These are phyloP conservation scores for Kodamaea laetipori DNA, from an alignment of 805 yeast genomes.

Conservation along the genomic window DNA sequence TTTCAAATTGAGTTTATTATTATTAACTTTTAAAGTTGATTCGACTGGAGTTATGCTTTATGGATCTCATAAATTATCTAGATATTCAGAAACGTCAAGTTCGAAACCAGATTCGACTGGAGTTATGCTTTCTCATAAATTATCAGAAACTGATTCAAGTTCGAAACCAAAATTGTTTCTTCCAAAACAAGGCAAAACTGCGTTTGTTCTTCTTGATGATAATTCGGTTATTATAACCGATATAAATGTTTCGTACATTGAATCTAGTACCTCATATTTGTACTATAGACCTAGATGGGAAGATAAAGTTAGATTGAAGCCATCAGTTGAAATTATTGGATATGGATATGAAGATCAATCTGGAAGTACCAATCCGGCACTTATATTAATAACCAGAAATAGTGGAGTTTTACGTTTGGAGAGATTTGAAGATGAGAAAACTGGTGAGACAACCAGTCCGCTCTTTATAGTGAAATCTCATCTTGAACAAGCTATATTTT, in stretches of 20 bases:
- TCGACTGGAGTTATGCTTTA: conserved; percentile 53
- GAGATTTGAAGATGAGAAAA: conserved; percentile 33
- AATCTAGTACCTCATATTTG: conserved; percentile 25
- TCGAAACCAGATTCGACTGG: conserved; percentile 48
- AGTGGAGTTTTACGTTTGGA: conserved; percentile 68
- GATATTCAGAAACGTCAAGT: conserved; percentile 35
- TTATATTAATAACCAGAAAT: conserved; percentile 49
- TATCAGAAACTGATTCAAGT: too few species aligned
- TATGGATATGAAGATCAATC: conserved; percentile 53
- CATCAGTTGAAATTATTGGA: conserved; percentile 57
- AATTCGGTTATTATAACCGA: conserved; percentile 69
- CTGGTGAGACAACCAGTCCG: conserved; percentile 27
- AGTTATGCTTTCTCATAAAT: too few species aligned
- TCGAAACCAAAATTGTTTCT: conserved; percentile 50
- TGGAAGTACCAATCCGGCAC: conserved; percentile 43
- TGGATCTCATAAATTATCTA: conserved; percentile 57
- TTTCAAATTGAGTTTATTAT: conserved; percentile 35
- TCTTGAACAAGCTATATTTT: conserved; percentile 82
- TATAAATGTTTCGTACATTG: conserved; percentile 40
- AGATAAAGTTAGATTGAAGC: conserved; percentile 65
- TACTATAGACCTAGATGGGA: conserved; percentile 69
- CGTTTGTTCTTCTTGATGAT: conserved; percentile 55
- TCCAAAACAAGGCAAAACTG: conserved; percentile 60
- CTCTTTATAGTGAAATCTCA: conserved; percentile 55
- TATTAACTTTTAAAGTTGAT: conserved; percentile 56